Conservation (phyloP, 805 yeast species). For the Ogataea pini region DNA sequence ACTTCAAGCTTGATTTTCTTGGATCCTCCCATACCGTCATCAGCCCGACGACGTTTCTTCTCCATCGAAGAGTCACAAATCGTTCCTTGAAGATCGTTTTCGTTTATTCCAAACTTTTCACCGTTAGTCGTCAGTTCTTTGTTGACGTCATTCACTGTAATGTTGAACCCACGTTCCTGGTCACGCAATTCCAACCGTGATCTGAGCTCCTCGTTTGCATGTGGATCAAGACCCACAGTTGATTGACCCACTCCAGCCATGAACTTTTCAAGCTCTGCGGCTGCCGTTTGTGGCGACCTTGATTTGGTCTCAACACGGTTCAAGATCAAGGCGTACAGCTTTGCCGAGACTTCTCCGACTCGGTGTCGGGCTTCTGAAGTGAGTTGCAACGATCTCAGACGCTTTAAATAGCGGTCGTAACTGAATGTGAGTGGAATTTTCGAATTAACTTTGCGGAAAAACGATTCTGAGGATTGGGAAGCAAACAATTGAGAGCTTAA, state of each 20-base stretch:
- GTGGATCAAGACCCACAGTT: conserved; percentile 37
- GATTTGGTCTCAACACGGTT: conserved; percentile 57
- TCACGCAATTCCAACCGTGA: conserved; percentile 36
- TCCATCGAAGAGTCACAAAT: conserved; percentile 39
- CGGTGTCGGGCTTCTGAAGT: conserved; percentile 62
- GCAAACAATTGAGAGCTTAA: conserved; percentile 13
- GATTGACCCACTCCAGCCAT: conserved; percentile 35
- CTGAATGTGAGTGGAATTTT: conserved; percentile 58
- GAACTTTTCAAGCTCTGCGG: conserved; percentile 28
- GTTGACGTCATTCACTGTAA: conserved; percentile 46
- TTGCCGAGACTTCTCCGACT: conserved; percentile 67
- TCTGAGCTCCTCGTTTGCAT: conserved; percentile 23
- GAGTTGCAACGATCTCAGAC: conserved; percentile 64
- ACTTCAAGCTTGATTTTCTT: conserved; percentile 34
- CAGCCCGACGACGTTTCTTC: conserved; percentile 13
- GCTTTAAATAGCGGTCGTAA: conserved; percentile 65
- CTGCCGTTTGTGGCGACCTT: conserved; percentile 33
- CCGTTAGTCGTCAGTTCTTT: conserved; percentile 33
- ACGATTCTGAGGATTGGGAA: conserved; percentile 9
- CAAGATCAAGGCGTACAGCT: conserved; percentile 62
- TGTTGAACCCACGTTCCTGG: conserved; percentile 37
- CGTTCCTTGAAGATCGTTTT: conserved; percentile 37
- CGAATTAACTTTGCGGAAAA: conserved; percentile 46
- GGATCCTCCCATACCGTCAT: conserved; percentile 10
- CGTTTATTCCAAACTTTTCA: conserved; percentile 37